Base-by-base conservation (phyloP, 192 early-diverging fungal genomes). In the Linnemannia elongata region DNA sequence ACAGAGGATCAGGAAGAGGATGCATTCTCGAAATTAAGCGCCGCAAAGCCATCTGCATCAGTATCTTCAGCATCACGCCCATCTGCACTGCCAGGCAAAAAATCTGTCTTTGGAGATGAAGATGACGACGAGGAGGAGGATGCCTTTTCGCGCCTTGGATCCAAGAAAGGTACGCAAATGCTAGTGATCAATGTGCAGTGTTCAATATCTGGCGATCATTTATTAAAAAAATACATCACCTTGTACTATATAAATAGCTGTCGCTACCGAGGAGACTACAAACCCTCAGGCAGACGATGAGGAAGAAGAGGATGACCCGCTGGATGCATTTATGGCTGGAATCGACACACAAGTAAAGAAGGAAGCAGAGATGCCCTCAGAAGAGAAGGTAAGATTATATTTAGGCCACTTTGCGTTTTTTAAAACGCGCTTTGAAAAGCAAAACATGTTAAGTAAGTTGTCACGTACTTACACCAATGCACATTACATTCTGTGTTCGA, bases 271-370 rank as follows among this genome's bases (percentile, higher is more conserved):
- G 33, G 91, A 92, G 20, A 52, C 38, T 66, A 60, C 79, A 75
- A 77, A 74, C 1, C 63, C 78, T 45, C 54, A 80, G 24, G 90
- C 83, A 39, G 86, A 92, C 36, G 89, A 82, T 9, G 88, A 89
- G 1, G 88, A 90, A 7, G 92, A 93, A 7, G 93, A 94, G 15
- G 92, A 92, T 35, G 96, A 97, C 89, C 94, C 94, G 22, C 84
- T 97, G 55, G 96, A 97, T 76, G 95, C 95, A 24, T 97, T 96
- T 87, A 97, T 97, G 96, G 91, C 94, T 1, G 92, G 89, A 57
- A 94, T 96, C 75, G 90, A 89, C 76, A 88, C 88, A 18, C 89
- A 93, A 69, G 92, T 90, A 12, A 83, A 89, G 30, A 69, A 89
- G 68, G 84, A 90, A 49, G 89, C 82, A 36, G 78, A 80, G 36